These are phyloP conservation scores for Nannizzia gypsea DNA, from an alignment of 2,329 filamentous ascomycete genomes.

Conservation along the genomic window DNA sequence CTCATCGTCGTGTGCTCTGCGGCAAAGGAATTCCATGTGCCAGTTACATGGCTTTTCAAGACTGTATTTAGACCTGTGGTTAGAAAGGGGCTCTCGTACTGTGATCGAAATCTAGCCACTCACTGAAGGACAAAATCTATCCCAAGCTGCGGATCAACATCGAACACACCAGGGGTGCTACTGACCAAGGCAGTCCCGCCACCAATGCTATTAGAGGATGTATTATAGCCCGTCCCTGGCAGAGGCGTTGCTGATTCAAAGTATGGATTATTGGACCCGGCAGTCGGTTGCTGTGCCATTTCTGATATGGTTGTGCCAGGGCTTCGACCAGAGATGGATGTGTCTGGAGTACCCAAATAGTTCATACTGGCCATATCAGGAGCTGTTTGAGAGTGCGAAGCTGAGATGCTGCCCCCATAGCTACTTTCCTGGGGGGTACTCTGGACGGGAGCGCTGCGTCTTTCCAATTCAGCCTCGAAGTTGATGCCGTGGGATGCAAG, in stretches of 20 bases:
- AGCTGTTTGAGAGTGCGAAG: slow-evolving; percentile 20
- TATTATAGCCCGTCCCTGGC: background rate
- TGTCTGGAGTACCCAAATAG: slow-evolving; percentile 11
- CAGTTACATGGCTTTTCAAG: slow-evolving; percentile 87
- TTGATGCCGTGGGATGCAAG: slow-evolving; percentile 48
- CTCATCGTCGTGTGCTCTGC: slow-evolving; percentile 41
- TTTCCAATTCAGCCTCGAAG: slow-evolving; percentile 40
- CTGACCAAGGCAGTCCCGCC: slow-evolving; percentile 12
- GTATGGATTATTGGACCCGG: background rate
- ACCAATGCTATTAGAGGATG: background rate
- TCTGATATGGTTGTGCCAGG: slow-evolving; percentile 4
- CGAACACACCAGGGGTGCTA: slow-evolving; percentile 31
- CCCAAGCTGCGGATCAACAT: slow-evolving; percentile 36
- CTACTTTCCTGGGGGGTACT: slow-evolving; percentile 28
- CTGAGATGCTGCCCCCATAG: slow-evolving; percentile 30
- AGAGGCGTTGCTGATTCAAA: background rate
- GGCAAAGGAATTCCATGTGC: slow-evolving; percentile 64
- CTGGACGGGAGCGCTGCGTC: slow-evolving; percentile 19
- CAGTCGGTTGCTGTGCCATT: background rate
- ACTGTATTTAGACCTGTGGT: slow-evolving; percentile 3
- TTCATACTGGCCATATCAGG: slow-evolving; percentile 3
- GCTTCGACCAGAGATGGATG: slow-evolving; percentile 11
- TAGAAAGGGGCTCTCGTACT: background rate
- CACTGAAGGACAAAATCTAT: slow-evolving; percentile 39
- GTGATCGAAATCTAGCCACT: slow-evolving; percentile 14